Conservation (phyloP, 495 filamentous ascomycete species). For the Aspergillus coremiiformis region DNA sequence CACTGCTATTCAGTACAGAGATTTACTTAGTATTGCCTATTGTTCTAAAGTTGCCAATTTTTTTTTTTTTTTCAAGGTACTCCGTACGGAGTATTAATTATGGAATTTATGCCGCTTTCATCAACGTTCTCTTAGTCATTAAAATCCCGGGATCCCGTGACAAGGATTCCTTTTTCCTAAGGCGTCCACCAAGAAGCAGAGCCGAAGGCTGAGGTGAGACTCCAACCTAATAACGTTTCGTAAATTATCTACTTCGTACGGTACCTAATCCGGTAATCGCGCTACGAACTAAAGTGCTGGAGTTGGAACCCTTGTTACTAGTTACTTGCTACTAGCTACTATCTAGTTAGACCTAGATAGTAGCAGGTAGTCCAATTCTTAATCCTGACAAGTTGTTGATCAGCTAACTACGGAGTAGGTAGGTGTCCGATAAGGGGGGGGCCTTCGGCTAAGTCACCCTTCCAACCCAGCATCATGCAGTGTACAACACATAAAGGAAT, state of each 20-base stretch:
- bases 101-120: not conserved
- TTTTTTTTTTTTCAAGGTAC: too few species aligned
- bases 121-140: not conserved
- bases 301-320: not conserved
- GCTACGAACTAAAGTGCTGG: too few species aligned
- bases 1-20: too few species aligned
- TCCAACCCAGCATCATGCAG: not conserved
- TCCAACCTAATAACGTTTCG: not conserved
- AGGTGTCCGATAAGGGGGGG: too few species aligned
- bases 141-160: not conserved
- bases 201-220: not conserved
- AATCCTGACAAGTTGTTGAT: not conserved
- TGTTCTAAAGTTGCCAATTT: too few species aligned
- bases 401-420: not conserved
- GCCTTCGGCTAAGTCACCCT: not conserved
- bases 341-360: too few species aligned
- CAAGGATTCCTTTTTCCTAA: not conserved
- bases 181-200: not conserved
- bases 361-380: not conserved
- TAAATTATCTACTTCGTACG: not conserved
- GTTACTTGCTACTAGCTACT: too few species aligned
- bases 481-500: not conserved
- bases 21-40: too few species aligned
- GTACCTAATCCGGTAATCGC: not conserved
- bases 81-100: not conserved